Evolutionary conservation across 2,329 filamentous ascomycete genomes (phyloP).

Genomic region (Chaetomium olivaceum): DNA sequence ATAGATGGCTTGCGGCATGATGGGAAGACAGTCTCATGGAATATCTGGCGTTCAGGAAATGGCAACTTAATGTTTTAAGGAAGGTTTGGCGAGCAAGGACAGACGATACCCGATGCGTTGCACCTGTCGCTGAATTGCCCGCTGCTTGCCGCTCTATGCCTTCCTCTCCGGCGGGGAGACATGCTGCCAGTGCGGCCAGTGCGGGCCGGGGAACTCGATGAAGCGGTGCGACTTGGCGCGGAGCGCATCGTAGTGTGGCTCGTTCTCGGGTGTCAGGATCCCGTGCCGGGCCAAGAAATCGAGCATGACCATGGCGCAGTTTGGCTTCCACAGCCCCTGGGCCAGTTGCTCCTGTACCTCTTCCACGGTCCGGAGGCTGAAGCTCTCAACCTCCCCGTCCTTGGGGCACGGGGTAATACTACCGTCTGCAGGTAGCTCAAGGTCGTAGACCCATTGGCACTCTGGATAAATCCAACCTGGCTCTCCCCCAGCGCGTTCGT

Average conservation of each 20-base stretch:
- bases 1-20: constrained; percentile 10
- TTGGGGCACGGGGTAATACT: constrained; percentile 69
- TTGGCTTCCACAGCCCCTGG: constrained; percentile 83
- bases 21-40: constrained; percentile 10
- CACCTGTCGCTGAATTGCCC: constrained; percentile 6
- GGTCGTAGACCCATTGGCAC: constrained; percentile 86
- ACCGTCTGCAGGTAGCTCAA: constrained; percentile 68
- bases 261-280: constrained; percentile 75
- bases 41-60: constrained; percentile 30
- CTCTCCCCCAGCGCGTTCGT: constrained; percentile 75
- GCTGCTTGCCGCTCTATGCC: constrained; percentile 7
- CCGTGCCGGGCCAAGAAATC: constrained; percentile 90
- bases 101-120: constrained; percentile 27
- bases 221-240: constrained; percentile 71
- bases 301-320: constrained; percentile 79
- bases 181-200: constrained; percentile 54
- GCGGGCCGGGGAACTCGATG: constrained; percentile 76
- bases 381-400: constrained; percentile 87
- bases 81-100: constrained; percentile 14
- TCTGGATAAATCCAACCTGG: constrained; percentile 83
- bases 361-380: constrained; percentile 75
- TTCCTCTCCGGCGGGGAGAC: constrained; percentile 24
- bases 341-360: constrained; percentile 71
- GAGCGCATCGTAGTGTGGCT: constrained; percentile 77
- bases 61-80: constrained; percentile 16